phyloP scores from a whole-genome alignment of 371 early-diverging fungal species.

The Mortierella sp. region DNA sequence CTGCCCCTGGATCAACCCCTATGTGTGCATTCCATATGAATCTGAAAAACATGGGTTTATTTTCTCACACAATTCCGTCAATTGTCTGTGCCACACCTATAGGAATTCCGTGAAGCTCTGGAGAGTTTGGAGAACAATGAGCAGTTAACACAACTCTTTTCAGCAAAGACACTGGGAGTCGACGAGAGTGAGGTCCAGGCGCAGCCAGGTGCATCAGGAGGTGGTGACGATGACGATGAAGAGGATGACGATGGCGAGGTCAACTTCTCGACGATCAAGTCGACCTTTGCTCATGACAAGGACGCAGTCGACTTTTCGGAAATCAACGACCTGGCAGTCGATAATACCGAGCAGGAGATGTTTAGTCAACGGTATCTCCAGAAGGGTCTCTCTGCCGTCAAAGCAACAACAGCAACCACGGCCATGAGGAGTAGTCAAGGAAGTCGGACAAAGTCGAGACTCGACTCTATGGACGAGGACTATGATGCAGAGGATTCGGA shows the following conservation, averaged over 20 bases:
- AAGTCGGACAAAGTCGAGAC: conserved; percentile 18
- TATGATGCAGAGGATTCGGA: conserved; percentile 79
- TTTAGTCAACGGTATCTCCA: conserved; percentile 43
- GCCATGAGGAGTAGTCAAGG: conserved; percentile 29
- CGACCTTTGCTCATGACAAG: conserved; percentile 63
- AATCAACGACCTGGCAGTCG: conserved; percentile 84
- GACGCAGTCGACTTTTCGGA: conserved; percentile 89
- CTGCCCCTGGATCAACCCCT: background rate
- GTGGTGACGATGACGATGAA: conserved; percentile 57
- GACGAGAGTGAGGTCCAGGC: conserved; percentile 49
- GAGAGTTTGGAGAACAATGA: conserved; percentile 66
- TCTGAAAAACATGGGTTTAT: no score
- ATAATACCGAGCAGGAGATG: conserved; percentile 61
- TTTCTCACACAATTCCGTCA: no score
- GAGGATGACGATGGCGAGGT: conserved; percentile 57
- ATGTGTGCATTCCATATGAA: background rate
- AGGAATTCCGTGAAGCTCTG: conserved; percentile 80
- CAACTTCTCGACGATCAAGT: conserved; percentile 44
- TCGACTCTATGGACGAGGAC: conserved; percentile 67
- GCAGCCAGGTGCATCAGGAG: conserved; percentile 27
- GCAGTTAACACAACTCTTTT: conserved; percentile 65
- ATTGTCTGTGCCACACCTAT: no score
- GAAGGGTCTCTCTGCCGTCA: conserved; percentile 31
- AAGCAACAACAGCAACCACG: conserved; percentile 22
- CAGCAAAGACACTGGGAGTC: conserved; percentile 69